Evolutionary conservation across 2,329 filamentous ascomycete genomes (phyloP).

Genomic region (Colletotrichum lupini): DNA sequence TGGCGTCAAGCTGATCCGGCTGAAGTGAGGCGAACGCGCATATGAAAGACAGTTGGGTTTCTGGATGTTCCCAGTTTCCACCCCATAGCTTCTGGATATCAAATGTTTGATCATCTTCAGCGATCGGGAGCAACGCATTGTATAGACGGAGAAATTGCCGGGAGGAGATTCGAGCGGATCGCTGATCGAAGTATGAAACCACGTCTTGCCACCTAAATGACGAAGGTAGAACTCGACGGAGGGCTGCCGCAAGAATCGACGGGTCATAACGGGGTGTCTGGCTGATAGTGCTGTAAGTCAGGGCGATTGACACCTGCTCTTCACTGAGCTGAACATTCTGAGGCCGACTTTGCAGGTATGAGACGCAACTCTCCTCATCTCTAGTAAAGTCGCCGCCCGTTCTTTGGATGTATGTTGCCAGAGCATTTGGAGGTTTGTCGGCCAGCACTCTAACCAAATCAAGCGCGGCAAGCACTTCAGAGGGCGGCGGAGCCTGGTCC

Average conservation of each 20-base stretch:
- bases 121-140: slow-evolving; percentile 79
- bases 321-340: slow-evolving; percentile 75
- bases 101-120: slow-evolving; percentile 70
- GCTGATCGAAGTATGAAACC: slow-evolving; percentile 83
- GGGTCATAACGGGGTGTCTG: slow-evolving; percentile 65
- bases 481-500: slow-evolving; percentile 71
- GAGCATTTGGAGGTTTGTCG: slow-evolving; percentile 64
- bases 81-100: slow-evolving; percentile 94
- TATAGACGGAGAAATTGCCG: slow-evolving; percentile 86
- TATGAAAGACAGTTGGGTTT: slow-evolving; percentile 94
- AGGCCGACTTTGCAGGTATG: slow-evolving; percentile 64
- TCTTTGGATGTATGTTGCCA: slow-evolving; percentile 77
- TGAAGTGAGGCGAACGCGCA: slow-evolving; percentile 84
- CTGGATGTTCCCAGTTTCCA: slow-evolving; percentile 85
- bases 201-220: slow-evolving; percentile 79
- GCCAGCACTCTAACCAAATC: slow-evolving; percentile 75
- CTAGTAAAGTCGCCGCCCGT: slow-evolving; percentile 80
- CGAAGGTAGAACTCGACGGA: slow-evolving; percentile 70
- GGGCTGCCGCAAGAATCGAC: slow-evolving; percentile 67
- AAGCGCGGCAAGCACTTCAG: slow-evolving; percentile 76
- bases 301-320: slow-evolving; percentile 82
- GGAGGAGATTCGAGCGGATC: slow-evolving; percentile 79
- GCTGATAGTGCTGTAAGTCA: slow-evolving; percentile 75
- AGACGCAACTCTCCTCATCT: slow-evolving; percentile 74
- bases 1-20: slow-evolving; percentile 82